phyloP scores from a whole-genome alignment of 2,329 filamentous ascomycete species.

The Metarhizium guizhouense region DNA sequence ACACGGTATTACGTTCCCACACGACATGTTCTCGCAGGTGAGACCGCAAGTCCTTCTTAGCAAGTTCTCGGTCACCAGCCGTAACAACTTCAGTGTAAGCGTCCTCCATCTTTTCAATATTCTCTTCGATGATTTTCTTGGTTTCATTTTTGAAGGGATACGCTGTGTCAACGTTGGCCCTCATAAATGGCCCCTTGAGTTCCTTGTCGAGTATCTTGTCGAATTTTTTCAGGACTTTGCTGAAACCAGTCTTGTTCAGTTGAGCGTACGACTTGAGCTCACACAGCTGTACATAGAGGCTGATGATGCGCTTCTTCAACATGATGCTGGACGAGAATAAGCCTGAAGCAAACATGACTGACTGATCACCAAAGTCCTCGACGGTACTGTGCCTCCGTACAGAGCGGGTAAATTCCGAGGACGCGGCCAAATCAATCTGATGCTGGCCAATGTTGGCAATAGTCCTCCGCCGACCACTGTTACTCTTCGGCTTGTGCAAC shows the following conservation, averaged over 20 bases:
- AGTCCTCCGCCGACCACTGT: conserved; percentile 29
- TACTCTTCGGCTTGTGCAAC: conserved; percentile 35
- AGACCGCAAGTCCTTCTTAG: conserved; percentile 77
- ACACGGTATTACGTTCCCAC: conserved; percentile 98
- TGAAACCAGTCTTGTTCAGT: conserved; percentile 92
- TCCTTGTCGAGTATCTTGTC: conserved; percentile 89
- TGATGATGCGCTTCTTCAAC: conserved; percentile 83
- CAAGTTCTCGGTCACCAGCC: conserved; percentile 65
- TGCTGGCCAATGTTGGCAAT: conserved; percentile 27
- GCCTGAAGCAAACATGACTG: conserved; percentile 54
- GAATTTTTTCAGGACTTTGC: conserved; percentile 95
- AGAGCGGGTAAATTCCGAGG: conserved; percentile 49
- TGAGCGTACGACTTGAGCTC: conserved; percentile 94
- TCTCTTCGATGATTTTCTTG: conserved; percentile 58
- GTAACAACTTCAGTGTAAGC: conserved; percentile 78
- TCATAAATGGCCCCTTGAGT: conserved; percentile 70
- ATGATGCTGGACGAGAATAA: conserved; percentile 63
- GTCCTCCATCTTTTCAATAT: conserved; percentile 66
- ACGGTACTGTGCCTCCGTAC: conserved; percentile 56
- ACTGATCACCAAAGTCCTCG: conserved; percentile 72
- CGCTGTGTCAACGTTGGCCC: conserved; percentile 62
- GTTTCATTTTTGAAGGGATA: conserved; percentile 74
- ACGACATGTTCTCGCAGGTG: conserved; percentile 95
- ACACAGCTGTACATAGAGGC: conserved; percentile 83
- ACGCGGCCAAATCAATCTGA: conserved; percentile 50